Conservation (phyloP, 257 asterid species). For the Solanum ossicruentum region DNA sequence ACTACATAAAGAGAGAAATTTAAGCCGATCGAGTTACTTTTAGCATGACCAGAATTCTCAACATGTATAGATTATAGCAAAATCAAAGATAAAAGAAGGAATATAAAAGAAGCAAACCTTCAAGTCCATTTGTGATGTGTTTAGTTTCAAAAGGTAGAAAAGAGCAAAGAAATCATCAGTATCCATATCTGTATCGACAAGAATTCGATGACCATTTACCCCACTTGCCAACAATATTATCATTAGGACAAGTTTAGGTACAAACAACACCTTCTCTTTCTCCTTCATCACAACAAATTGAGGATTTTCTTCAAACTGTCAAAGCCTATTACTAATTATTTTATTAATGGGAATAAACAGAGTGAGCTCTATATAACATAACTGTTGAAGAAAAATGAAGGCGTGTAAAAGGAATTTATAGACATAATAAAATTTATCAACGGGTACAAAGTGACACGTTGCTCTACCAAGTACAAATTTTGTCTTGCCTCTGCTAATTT, state of each 20-base stretch:
- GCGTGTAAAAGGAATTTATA: neutral
- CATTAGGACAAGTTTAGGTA: neutral
- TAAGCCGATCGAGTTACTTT: neutral
- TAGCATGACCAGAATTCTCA: neutral
- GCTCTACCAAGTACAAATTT: too few species aligned
- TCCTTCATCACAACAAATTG: neutral
- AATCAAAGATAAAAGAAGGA: neutral
- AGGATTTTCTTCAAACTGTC: neutral
- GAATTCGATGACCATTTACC: conserved; percentile 38
- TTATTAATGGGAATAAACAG: neutral
- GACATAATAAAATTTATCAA: neutral
- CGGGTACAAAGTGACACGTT: too few species aligned
- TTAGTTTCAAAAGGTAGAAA: conserved; percentile 74
- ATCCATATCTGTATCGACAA: conserved; percentile 76
- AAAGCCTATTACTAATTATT: neutral
- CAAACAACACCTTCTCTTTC: neutral
- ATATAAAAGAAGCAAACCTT: conserved; percentile 28
- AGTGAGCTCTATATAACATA: neutral
- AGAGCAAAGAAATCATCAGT: conserved; percentile 84
- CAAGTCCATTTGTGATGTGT: conserved; percentile 50
- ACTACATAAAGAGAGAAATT: neutral
- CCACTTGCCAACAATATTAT: neutral
- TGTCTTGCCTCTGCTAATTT: too few species aligned
- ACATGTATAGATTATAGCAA: neutral
- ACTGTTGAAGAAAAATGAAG: neutral